Percentiles rank a stretch among this genome's conserved stretches.
Evolutionary conservation across 352 stramenopile genomes (phyloP).

Genomic region (Peronospora tabacina): DNA sequence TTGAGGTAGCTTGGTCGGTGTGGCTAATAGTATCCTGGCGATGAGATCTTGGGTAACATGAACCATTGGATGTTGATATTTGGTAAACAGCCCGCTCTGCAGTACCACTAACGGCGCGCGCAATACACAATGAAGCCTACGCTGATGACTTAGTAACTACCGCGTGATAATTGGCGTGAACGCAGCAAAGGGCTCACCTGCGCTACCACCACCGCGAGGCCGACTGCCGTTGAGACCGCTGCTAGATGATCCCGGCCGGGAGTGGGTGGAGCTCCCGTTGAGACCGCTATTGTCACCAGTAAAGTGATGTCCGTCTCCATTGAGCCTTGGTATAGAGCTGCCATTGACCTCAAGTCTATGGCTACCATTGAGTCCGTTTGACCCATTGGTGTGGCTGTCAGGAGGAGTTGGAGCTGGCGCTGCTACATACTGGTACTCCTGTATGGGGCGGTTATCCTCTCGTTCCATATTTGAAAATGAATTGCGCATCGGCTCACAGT

Average conservation of each 20-base stretch:
- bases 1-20: constrained; percentile 29
- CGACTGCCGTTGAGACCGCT: constrained; percentile 23
- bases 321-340: constrained; percentile 21
- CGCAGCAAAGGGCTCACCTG: constrained; percentile 62
- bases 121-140: not conserved
- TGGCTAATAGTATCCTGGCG: not conserved
- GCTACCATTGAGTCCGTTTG: constrained; percentile 26
- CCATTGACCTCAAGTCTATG: constrained; percentile 21
- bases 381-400: constrained; percentile 13
- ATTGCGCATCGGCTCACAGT: constrained; percentile 5
- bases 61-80: constrained; percentile 25
- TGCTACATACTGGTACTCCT: constrained; percentile 23
- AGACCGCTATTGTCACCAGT: constrained; percentile 14
- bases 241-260: constrained; percentile 1
- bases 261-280: constrained; percentile 18
- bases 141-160: constrained; percentile 27
- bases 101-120: constrained; percentile 11
- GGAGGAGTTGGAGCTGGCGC: constrained; percentile 11
- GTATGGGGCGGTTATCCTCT: constrained; percentile 6
- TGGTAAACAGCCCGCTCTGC: constrained; percentile 16
- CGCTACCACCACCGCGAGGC: constrained; percentile 11
- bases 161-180: constrained; percentile 85
- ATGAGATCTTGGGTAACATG: not conserved
- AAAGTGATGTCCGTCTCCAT: constrained; percentile 18
- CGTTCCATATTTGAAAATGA: constrained; percentile 3